Base-by-base conservation (phyloP, 306 rosid genomes). In the Cucurbita moschata region DNA sequence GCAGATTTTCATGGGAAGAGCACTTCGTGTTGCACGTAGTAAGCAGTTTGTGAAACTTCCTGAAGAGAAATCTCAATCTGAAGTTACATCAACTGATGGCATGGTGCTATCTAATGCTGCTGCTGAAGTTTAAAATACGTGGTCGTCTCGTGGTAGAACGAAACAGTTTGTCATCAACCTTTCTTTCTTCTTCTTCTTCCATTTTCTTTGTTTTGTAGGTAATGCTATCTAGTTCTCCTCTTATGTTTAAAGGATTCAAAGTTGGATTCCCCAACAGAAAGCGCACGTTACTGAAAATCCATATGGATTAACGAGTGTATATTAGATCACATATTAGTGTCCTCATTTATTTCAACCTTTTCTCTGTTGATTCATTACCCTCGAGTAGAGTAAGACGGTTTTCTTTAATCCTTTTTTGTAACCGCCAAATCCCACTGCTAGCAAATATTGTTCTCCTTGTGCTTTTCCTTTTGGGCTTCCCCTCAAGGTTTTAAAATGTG, bases 1-100 rank as follows among this genome's bases (percentile, higher is more conserved):
- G 76, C 86, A 91, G 99, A 47, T n/a, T 21, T 87, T 87, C 72
- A 78, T 89, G 96, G 97, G 96, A 79, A 86, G 96, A 71, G 73
- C 91, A 37, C 75, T 95, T 71, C 85, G 51, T 46, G 51, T 46
- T 46, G 51, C 87, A 12, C 89, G 89, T 8, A 77, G 92, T 74
- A 86, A 58, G 81, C 96, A 81, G 61, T 91, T 89, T 84, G 92
- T 84, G 79, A 84, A 83, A 82, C 79, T 63, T 55, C 86, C 78
- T 13, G 80, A 71, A 76, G 81, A 74, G 78, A 77, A 82, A 74
- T 61, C 80, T 39, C 44, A 50, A 26, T 66, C 86, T 66, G 88
- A 71, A 79, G 86, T 82, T 75, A 12, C 77, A 21, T 71, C 87
- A 65, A 62, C 77, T 14, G 89, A 87, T 46, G 78, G 53, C 62